These are phyloP conservation scores for Ganoderma multipileum DNA, from an alignment of 1,284 basidiomycete species.

Conservation along the genomic window DNA sequence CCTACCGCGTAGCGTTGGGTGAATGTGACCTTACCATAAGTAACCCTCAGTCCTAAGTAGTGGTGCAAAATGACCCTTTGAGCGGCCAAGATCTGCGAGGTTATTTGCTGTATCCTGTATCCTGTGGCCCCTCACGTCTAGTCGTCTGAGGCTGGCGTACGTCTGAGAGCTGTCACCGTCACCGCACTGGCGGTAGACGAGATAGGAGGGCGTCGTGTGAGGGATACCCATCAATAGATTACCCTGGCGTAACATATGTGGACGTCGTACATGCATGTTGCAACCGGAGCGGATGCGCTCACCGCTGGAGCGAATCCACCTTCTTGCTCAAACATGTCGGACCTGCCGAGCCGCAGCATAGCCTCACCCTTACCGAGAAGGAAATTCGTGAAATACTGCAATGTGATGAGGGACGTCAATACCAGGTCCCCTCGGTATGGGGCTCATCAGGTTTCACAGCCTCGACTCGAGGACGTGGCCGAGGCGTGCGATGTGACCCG, in stretches of 20 bases:
- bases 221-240: too few relatives aligned
- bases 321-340: not conserved
- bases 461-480: constrained; percentile 1
- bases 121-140: too few relatives aligned
- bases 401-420: not conserved
- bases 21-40: too few relatives aligned
- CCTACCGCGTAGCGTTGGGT: too few relatives aligned
- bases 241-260: not conserved
- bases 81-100: too few relatives aligned
- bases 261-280: not conserved
- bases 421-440: not conserved
- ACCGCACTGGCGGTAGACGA: too few relatives aligned
- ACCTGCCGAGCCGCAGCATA: not conserved
- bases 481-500: constrained; percentile 13
- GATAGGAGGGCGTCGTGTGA: not conserved
- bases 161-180: too few relatives aligned
- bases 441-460: constrained; percentile 1
- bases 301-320: not conserved
- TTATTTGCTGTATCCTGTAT: too few relatives aligned
- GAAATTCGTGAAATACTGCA: not conserved
- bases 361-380: not conserved
- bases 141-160: too few relatives aligned
- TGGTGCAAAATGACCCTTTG: too few relatives aligned
- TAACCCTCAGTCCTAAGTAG: too few relatives aligned
- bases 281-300: not conserved